A percentile compares a stretch with the other conserved stretches of the same genome.
phyloP scores from a whole-genome alignment of 2,329 filamentous ascomycete species.

The Colletotrichum neosansevieriae region DNA sequence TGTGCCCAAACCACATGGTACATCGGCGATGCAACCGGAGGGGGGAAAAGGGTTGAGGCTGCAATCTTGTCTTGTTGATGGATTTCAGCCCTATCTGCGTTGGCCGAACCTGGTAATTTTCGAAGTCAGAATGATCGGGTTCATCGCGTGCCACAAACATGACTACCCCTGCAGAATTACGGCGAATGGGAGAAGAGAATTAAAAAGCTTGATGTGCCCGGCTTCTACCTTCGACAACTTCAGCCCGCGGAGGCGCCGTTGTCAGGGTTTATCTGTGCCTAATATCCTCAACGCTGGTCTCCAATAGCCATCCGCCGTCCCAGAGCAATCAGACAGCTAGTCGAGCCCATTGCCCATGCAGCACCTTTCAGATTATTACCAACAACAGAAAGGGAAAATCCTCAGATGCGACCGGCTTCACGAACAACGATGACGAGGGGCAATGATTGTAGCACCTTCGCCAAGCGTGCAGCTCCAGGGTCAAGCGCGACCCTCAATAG shows the following conservation, averaged over 20 bases:
- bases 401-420: too few species aligned
- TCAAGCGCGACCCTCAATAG: slow-evolving; percentile 1
- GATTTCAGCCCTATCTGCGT: slow-evolving; percentile 19
- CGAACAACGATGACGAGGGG: not conserved
- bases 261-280: too few species aligned
- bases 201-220: not conserved
- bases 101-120: not conserved
- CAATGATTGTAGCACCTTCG: not conserved
- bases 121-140: not conserved
- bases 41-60: not conserved
- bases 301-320: too few species aligned
- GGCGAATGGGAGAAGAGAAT: not conserved
- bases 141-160: slow-evolving; percentile 9
- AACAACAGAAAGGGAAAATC: too few species aligned
- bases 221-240: not conserved
- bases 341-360: too few species aligned
- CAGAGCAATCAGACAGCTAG: too few species aligned
- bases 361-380: too few species aligned
- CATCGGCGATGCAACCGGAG: slow-evolving; percentile 28
- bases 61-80: not conserved
- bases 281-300: too few species aligned
- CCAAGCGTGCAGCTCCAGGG: slow-evolving; percentile 23
- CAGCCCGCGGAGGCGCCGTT: too few species aligned
- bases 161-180: slow-evolving; percentile 18
- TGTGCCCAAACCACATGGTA: slow-evolving; percentile 25